These are phyloP conservation scores for Colletotrichum sp. DNA, from an alignment of 2,329 filamentous ascomycete species.

Conservation along the genomic window DNA sequence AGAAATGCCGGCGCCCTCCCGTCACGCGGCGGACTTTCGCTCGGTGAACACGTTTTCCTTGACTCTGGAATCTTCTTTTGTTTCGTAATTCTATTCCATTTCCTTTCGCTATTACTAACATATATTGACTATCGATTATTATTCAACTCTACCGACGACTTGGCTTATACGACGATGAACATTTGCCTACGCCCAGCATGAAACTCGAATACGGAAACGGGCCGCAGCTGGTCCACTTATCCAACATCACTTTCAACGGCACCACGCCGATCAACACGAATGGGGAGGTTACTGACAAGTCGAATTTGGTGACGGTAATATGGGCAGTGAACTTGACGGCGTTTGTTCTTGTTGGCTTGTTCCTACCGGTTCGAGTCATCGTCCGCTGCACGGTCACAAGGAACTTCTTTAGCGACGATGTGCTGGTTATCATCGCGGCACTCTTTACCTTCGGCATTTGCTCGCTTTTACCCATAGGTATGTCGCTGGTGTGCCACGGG, in stretches of 20 bases:
- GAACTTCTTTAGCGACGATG: slow-evolving; percentile 17
- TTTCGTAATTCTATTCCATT: not conserved
- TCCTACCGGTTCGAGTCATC: slow-evolving; percentile 3
- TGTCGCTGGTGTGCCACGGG: not conserved
- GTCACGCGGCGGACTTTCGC: not conserved
- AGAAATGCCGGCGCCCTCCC: not conserved
- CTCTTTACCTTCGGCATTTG: slow-evolving; percentile 15
- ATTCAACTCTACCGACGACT: not conserved
- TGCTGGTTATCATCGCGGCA: slow-evolving; percentile 13
- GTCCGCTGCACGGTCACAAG: slow-evolving; percentile 14
- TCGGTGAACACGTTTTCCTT: not conserved
- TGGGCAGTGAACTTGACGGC: slow-evolving; percentile 17
- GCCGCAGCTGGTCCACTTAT: not conserved
- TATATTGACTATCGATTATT: not conserved
- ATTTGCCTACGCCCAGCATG: not conserved
- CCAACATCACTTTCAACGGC: not conserved
- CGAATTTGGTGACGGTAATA: not conserved
- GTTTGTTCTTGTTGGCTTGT: slow-evolving; percentile 8
- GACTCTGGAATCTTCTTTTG: not conserved
- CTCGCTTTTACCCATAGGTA: slow-evolving; percentile 8
- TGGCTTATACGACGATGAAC: not conserved
- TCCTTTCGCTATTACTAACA: not conserved
- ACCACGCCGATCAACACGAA: not conserved
- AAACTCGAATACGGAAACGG: not conserved
- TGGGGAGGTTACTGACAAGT: not conserved